These are phyloP conservation scores for Aphanomyces cochlioides DNA, from an alignment of 352 stramenopile genomes.

Conservation along the genomic window DNA sequence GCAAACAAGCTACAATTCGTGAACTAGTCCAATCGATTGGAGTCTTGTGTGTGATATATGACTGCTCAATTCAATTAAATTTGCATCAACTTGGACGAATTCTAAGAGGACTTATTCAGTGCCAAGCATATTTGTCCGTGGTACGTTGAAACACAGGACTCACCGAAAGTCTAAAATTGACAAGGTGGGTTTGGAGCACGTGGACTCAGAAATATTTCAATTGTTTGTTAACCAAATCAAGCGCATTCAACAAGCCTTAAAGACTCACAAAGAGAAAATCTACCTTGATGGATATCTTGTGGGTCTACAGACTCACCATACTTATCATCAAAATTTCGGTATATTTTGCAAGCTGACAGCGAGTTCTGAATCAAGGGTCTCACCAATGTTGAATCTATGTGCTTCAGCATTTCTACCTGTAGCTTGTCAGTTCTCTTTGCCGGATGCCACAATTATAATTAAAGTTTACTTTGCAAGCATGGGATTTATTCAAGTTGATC, in stretches of 20 bases:
- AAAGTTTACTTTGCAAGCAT: constrained; percentile 1
- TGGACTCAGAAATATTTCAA: not conserved
- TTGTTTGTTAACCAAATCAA: constrained; percentile 20
- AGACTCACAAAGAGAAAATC: constrained; percentile 30
- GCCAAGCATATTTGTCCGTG: constrained; percentile 24
- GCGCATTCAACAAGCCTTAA: constrained; percentile 26
- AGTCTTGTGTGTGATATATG: constrained; percentile 17
- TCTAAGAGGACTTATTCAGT: constrained; percentile 16
- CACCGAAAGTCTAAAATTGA: not conserved
- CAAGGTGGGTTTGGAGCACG: constrained; percentile 14
- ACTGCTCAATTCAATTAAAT: constrained; percentile 28
- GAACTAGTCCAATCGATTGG: constrained; percentile 19
- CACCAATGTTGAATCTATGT: not conserved
- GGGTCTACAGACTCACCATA: constrained; percentile 7
- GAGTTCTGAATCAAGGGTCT: not conserved
- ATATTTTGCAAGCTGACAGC: constrained; percentile 26
- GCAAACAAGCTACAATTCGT: constrained; percentile 26
- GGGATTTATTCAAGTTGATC: constrained; percentile 10
- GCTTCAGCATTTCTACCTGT: constrained; percentile 15
- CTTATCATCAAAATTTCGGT: constrained; percentile 5
- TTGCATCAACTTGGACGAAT: constrained; percentile 15
- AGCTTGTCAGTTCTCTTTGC: constrained; percentile 8
- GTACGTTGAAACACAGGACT: not conserved
- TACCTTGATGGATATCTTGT: not conserved
- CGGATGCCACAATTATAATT: constrained; percentile 5